phyloP scores from a whole-genome alignment of 768 basidiomycete genomes.

The Leucocoprinus sp. region DNA sequence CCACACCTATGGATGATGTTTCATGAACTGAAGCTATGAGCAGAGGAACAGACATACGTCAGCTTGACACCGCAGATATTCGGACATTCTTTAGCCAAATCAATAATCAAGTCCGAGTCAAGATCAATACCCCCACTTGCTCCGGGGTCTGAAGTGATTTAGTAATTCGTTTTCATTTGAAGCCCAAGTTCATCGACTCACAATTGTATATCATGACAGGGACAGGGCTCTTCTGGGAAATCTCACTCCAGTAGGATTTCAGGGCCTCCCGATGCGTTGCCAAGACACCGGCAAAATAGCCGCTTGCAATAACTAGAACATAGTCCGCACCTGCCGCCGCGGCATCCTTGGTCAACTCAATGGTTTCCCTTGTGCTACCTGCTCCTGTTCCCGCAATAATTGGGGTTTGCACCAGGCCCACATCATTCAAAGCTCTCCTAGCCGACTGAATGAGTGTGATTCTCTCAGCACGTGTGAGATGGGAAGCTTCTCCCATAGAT shows the following conservation, averaged over 20 bases:
- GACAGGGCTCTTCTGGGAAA: constrained; percentile 72
- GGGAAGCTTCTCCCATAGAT: constrained; percentile 82
- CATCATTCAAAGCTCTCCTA: constrained; percentile 62
- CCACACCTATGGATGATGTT: constrained; percentile 51
- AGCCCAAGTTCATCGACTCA: constrained; percentile 26
- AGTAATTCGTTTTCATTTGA: constrained; percentile 8
- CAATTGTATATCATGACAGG: constrained; percentile 89
- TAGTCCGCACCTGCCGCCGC: constrained; percentile 83
- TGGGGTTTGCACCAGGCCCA: constrained; percentile 50
- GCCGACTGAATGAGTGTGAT: constrained; percentile 54
- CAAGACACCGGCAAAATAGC: constrained; percentile 80
- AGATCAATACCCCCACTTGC: constrained; percentile 87
- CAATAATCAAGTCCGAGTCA: constrained; percentile 80
- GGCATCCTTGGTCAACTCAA: constrained; percentile 67
- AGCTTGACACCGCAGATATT: constrained; percentile 86
- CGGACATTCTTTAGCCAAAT: constrained; percentile 66
- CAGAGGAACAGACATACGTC: constrained; percentile 44
- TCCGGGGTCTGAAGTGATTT: constrained; percentile 55
- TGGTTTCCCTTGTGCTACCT: constrained; percentile 76
- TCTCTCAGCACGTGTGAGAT: constrained; percentile 63
- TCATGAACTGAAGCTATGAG: constrained; percentile 6
- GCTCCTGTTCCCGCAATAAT: constrained; percentile 80
- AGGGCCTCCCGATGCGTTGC: constrained; percentile 54
- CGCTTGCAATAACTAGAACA: constrained; percentile 77
- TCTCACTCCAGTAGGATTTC: constrained; percentile 72